Evolutionary conservation across 202 grass and related monocot genomes (phyloP), one percentile per base, ranked within the genome.

Genomic region (Hordeum pubiflorum): DNA sequence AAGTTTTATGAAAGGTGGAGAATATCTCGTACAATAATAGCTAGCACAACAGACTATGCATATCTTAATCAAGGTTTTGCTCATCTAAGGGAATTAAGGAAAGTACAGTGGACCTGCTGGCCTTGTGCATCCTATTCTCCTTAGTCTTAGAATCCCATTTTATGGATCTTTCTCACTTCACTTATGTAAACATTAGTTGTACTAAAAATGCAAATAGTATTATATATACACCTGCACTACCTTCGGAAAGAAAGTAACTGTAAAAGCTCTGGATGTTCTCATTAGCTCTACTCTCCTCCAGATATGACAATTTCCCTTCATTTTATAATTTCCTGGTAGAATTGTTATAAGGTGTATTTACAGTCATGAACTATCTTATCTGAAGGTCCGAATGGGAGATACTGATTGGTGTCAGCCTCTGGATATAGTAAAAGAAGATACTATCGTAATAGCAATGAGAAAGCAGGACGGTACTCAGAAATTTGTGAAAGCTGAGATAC

Each of bases 381-480:
- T 79, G 78, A 73, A 98, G 95, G 88, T 98, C 21, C 95, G 85
- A 40, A 84, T 98, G 74, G 88, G 38, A 39, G 88, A 86, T 82
- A 94, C 92, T 67, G 75, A 94, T 59, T 98, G 95, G 95, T 98
- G 90, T 60, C 87, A 69, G 59, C 95, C 92, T 68, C 44, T 98
- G 63, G 83, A 93, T 81, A 91, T 98, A 84, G 58, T 86, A 91
- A 98, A 94, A 86, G 95, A 98, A 93, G 95, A 98, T 65, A 88
- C 80, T 29, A 86, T 98, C 63, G 77, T 83, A 81, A 90, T 98
- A 83, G 88, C 91, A 75, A 88, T 98, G 88, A 93, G 90, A 91
- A 94, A 89, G 88, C 84, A 90, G 75, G 85, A 91, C 74, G 83
- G 69, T 88, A 84, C 79, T 65, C 86, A 86, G 83, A 87, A 87